phyloP scores from a whole-genome alignment of 257 asterid genomes.

The Knoxia roxburghii region DNA sequence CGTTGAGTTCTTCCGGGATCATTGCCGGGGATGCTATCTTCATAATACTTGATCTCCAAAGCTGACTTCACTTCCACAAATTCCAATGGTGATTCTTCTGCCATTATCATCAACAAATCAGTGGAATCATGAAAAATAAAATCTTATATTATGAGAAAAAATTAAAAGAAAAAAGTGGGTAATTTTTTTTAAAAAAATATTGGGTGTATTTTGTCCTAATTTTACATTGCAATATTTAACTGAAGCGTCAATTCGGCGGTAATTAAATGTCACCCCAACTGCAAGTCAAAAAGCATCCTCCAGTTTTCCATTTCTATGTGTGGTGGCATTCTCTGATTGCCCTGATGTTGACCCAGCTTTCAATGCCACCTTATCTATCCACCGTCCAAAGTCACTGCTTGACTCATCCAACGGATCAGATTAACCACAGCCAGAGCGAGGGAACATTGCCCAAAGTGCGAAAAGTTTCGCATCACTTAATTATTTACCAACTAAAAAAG shows the following conservation, averaged over 20 bases:
- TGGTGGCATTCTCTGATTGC: slow-evolving; percentile 9
- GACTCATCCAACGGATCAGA: slow-evolving; percentile 25
- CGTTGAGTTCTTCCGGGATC: background rate
- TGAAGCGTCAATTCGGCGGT: too few relatives aligned
- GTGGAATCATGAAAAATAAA: too few relatives aligned
- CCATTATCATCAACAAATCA: too few relatives aligned
- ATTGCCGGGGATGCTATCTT: background rate
- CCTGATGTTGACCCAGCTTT: background rate
- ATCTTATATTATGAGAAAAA: too few relatives aligned
- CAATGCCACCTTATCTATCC: background rate
- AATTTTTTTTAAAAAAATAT: too few relatives aligned
- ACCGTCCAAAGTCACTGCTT: slow-evolving; percentile 17
- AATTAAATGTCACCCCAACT: too few relatives aligned
- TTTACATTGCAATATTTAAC: too few relatives aligned
- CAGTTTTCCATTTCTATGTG: background rate
- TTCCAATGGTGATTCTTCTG: background rate
- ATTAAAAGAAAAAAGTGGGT: too few relatives aligned
- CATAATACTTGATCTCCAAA: background rate
- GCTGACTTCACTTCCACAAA: background rate
- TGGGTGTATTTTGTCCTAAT: too few relatives aligned
- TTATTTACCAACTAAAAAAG: background rate
- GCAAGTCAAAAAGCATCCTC: too few relatives aligned
- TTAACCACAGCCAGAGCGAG: slow-evolving; percentile 10
- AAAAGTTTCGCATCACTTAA: background rate
- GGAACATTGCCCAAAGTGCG: slow-evolving; percentile 11